Base-by-base conservation (phyloP, 2,329 filamentous ascomycete species). In the Clonostachys rosea region DNA sequence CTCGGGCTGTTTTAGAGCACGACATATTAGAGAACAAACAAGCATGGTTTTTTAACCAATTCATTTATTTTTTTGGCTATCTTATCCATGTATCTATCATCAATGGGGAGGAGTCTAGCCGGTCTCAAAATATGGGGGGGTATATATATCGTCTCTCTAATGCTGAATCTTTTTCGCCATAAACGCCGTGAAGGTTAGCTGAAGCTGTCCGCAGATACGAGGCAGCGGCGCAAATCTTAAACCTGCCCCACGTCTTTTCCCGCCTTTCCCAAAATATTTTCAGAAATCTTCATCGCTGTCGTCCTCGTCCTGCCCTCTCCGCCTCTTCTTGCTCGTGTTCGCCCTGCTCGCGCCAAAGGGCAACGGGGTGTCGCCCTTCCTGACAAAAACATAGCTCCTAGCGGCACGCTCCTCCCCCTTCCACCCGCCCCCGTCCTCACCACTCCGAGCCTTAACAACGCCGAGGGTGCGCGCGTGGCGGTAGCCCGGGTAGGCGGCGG, bases 381-480 rank as follows among this genome's bases (percentile, higher is more conserved):
- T 71, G 49, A 81, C 73, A 59, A 86, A 86, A 6, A 85, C 71
- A 56, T 76, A 86, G 57, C 78, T 85, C 57, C 82, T 70, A 20
- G 80, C 71, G 1, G 65, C 49, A 42, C 70, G 56, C 20, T 73
- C 61, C 58, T 72, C 70, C 2, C 70, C 70, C 49, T 52, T 68
- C 70, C 70, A 73, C 16, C 58, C 60, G 14, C 66, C 64, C 3
- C 34, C 40, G 2, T 24, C 47, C n/a, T 24, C 37, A 4, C 40
- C 44, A 37, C 73, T 69, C 45, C 65, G 64, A 42, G 68, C 76
- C 56, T 65, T 70, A 37, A 86, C 74, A 4, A 81, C 82, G 2
- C 88, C 88, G 49, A 90, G 63, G 5, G 88, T 92, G 49, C 88
- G 64, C 14, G 86, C 84, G 67, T 92, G 87, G 50, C 66, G 73